These are phyloP conservation scores for Conticribra weissflogii DNA, from an alignment of 108 stramenopile species.

Conservation along the genomic window DNA sequence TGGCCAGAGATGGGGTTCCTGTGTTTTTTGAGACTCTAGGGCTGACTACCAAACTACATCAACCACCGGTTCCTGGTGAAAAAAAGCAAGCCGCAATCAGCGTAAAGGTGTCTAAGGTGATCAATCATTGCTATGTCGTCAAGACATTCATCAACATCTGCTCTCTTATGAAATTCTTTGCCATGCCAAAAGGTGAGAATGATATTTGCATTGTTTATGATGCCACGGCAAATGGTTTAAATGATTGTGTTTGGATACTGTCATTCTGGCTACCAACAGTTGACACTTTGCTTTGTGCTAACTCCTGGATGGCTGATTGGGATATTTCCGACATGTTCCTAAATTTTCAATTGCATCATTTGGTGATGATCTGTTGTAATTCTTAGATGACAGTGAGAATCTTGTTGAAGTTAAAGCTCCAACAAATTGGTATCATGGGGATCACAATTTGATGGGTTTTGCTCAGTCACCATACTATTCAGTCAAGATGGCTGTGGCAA, in stretches of 20 bases:
- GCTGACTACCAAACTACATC: slow-evolving; percentile 2
- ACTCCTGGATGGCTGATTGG: slow-evolving; percentile 35
- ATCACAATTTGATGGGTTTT: slow-evolving; percentile 47
- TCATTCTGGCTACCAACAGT: slow-evolving; percentile 50
- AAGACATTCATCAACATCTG: background rate
- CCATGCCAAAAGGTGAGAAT: slow-evolving; percentile 45
- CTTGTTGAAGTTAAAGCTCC: no score
- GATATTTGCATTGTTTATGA: slow-evolving; percentile 56
- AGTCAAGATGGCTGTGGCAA: slow-evolving; percentile 23
- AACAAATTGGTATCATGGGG: slow-evolving; percentile 33
- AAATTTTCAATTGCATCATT: slow-evolving; percentile 42
- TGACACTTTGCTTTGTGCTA: slow-evolving; percentile 9
- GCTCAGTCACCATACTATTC: slow-evolving; percentile 36
- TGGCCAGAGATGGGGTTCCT: slow-evolving; percentile 18
- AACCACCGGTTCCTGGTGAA: slow-evolving; percentile 1
- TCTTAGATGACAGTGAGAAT: background rate
- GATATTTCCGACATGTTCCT: slow-evolving; percentile 55
- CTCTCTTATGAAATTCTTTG: slow-evolving; percentile 42
- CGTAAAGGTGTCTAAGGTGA: slow-evolving; percentile 38
- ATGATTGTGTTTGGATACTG: slow-evolving; percentile 48
- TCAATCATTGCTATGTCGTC: slow-evolving; percentile 24
- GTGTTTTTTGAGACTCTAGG: slow-evolving; percentile 5
- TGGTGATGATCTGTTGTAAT: slow-evolving; percentile 22
- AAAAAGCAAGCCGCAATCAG: background rate
- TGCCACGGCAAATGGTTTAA: slow-evolving; percentile 46